These are phyloP conservation scores for Venturia oleaginea DNA, from an alignment of 2,329 filamentous ascomycete genomes.

Conservation along the genomic window DNA sequence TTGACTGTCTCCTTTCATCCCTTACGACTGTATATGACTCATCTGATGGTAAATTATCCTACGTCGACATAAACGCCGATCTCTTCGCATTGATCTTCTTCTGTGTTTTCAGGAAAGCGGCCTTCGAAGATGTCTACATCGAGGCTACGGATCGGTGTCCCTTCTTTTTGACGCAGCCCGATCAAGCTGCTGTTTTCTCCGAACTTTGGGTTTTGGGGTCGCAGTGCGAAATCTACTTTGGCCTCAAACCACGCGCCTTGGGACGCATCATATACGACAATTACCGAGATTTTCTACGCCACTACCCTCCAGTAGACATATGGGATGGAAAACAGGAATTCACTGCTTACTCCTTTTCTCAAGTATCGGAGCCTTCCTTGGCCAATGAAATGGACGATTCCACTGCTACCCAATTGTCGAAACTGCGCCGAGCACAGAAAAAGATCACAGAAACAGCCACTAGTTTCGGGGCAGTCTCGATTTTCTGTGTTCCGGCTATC, in stretches of 20 bases:
- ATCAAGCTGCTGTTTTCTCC: slow-evolving; percentile 8
- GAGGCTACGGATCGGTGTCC: slow-evolving; percentile 10
- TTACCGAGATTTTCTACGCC: slow-evolving; percentile 1
- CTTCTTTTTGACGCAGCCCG: slow-evolving; percentile 4
- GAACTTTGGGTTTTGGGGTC: slow-evolving; percentile 8
- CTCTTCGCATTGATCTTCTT: slow-evolving; percentile 9
- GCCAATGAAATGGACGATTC: background rate
- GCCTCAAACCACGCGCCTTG: background rate
- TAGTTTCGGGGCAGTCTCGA: slow-evolving; percentile 4
- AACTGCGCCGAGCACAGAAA: background rate
- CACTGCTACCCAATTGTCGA: background rate
- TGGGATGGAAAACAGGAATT: background rate
- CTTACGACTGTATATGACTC: background rate
- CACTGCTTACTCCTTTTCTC: slow-evolving; percentile 7
- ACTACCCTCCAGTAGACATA: background rate
- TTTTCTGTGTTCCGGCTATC: slow-evolving; percentile 10
- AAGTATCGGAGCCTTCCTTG: background rate
- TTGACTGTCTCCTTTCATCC: slow-evolving; percentile 4
- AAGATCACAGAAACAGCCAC: background rate
- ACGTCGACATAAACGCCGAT: slow-evolving; percentile 6
- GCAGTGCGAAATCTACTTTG: slow-evolving; percentile 10
- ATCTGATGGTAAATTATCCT: background rate
- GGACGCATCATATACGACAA: slow-evolving; percentile 6
- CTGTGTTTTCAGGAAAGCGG: slow-evolving; percentile 6
- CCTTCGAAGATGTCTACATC: slow-evolving; percentile 7